These are phyloP conservation scores for Tetrapisispora nanseiensis DNA, from an alignment of 805 yeast genomes.

Conservation along the genomic window DNA sequence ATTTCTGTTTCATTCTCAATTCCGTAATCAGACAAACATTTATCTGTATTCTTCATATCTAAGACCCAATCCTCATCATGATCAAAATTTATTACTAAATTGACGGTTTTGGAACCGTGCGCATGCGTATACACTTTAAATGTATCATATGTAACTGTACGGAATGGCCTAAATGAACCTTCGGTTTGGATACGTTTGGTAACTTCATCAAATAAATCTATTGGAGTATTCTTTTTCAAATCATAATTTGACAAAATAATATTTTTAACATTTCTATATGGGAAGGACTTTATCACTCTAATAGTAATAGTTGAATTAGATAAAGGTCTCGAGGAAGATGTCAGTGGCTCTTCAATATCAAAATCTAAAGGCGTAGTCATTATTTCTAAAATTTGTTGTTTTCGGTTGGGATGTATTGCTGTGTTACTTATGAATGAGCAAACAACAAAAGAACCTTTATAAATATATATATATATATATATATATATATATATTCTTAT, in stretches of 20 bases:
- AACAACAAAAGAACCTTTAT: too few species aligned
- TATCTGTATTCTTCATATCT: conserved; percentile 30
- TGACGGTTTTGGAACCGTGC: conserved; percentile 88
- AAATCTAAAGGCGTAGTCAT: conserved; percentile 7
- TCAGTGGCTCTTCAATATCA: conserved; percentile 60
- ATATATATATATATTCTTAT: too few species aligned
- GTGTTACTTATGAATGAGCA: too few species aligned
- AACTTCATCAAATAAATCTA: conserved; percentile 47
- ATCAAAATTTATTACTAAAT: conserved; percentile 82
- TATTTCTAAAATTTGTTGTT: background rate
- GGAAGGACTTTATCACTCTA: conserved; percentile 83
- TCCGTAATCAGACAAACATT: conserved; percentile 42
- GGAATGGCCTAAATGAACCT: conserved; percentile 71
- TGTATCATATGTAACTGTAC: conserved; percentile 64
- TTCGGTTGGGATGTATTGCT: background rate
- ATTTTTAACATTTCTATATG: conserved; percentile 79
- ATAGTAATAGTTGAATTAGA: conserved; percentile 68
- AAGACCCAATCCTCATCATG: conserved; percentile 58
- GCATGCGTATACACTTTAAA: conserved; percentile 89
- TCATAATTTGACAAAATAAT: conserved; percentile 61
- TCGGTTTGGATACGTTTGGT: conserved; percentile 39
- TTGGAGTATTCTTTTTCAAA: conserved; percentile 57
- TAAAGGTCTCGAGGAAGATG: conserved; percentile 64
- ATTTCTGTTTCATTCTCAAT: conserved; percentile 86
- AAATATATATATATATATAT: too few species aligned